Evolutionary conservation across 2,329 filamentous ascomycete genomes (phyloP), one percentile per base, ranked within the genome.

Genomic region (Blastomyces parvus): DNA sequence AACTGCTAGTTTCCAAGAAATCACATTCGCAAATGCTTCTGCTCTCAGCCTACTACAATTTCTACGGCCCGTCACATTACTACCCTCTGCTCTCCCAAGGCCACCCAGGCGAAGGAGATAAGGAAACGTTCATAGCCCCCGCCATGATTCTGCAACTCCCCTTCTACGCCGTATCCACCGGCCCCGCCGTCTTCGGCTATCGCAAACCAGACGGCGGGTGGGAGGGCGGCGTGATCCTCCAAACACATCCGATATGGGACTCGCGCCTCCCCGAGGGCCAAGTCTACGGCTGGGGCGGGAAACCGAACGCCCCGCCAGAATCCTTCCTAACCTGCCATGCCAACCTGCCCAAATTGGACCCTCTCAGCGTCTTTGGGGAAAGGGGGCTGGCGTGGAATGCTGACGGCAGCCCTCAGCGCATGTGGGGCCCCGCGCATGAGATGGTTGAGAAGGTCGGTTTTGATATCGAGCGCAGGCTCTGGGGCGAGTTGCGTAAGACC

Each of bases 41-140:
- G 9, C 77, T 84, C 27, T 76, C 79, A 30, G 74, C 78, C 0
- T 84, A 83, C 70, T 84, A 84, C 74, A 84, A 83, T 72, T 80
- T 80, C 69, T 80, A 81, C 70, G 82, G 82, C 0, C 80, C 82
- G 0, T 70, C 73, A 19, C 76, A 78, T 68, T 84, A 80, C 71
- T 84, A 83, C 67, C 76, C 77, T 0, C 67, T 78, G 13, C 65
- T 78, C 25, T 72, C 72, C 14, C 76, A 78, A 65, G 66, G 66
- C 19, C 64, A 66, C 59, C 65, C 66, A n/a, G 66, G 66, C 22
- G 66, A 68, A 63, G 66, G 66, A 14, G 65, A 68, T 42, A 68
- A 68, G 40, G 66, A 68, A 59, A 68, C 66, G 8, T 66, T 66
- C 36, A 55, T 67, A 17, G 40, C 66, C 1, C 63, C 66, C 11